phyloP scores from a whole-genome alignment of 1,284 basidiomycete species.

The Trametes hirsuta region DNA sequence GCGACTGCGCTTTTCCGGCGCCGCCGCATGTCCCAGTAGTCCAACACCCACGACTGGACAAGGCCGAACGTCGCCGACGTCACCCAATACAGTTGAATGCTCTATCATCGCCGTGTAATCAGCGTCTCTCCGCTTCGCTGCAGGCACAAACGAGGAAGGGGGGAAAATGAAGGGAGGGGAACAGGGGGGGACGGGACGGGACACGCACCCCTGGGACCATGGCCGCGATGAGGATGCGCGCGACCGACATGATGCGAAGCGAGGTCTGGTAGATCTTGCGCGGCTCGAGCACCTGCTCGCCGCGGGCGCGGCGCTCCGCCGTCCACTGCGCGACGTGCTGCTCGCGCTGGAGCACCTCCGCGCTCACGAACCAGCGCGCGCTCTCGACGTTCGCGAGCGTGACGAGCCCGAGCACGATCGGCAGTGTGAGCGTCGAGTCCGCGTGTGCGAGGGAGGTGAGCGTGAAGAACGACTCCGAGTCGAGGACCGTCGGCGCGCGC shows the following conservation, averaged over 20 bases:
- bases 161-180: neutral
- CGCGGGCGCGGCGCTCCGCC: constrained; percentile 40
- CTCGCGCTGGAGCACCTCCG: constrained; percentile 55
- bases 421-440: constrained; percentile 72
- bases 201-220: constrained; percentile 76
- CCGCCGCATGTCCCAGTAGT: constrained; percentile 60
- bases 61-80: constrained; percentile 83
- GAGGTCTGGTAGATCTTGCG: constrained; percentile 62
- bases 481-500: constrained; percentile 62
- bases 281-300: constrained; percentile 49
- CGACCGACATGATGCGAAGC: constrained; percentile 66
- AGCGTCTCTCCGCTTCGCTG: constrained; percentile 1
- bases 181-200: neutral
- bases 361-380: constrained; percentile 66
- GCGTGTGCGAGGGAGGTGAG: constrained; percentile 70
- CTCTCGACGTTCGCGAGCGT: constrained; percentile 82
- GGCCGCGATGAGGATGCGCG: constrained; percentile 76
- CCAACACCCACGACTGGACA: constrained; percentile 77
- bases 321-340: constrained; percentile 48
- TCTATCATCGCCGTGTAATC: constrained; percentile 44
- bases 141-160: neutral
- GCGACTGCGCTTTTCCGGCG: constrained; percentile 29
- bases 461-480: constrained; percentile 75
- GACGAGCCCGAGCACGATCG: constrained; percentile 71
- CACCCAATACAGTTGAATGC: constrained; percentile 83